A percentile compares a stretch with the other conserved stretches of the same genome.
Evolutionary conservation across 139 green algal species (phyloP).

Genomic region (Closterium sp.): DNA sequence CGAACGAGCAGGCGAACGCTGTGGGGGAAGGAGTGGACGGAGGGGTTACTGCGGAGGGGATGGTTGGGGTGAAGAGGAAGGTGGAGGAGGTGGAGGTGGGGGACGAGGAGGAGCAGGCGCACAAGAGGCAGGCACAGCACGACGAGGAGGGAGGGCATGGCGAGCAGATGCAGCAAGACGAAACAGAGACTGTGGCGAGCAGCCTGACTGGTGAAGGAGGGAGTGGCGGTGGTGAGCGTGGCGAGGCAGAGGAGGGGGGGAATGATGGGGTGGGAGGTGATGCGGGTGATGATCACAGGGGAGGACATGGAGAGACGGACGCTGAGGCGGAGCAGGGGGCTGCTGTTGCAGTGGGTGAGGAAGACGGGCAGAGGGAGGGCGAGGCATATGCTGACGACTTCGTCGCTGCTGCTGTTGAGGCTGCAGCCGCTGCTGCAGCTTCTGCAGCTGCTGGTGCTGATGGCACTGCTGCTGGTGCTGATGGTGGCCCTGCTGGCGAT

Average conservation of each 20-base stretch:
- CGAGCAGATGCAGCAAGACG: too few relatives aligned
- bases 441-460: neutral
- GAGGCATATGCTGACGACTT: neutral
- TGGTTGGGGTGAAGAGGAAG: neutral
- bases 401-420: neutral
- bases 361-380: neutral
- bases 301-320: neutral
- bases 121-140: neutral
- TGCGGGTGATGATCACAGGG: neutral
- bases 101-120: neutral
- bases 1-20: neutral
- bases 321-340: neutral
- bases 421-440: neutral
- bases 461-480: neutral
- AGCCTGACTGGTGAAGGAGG: neutral
- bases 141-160: neutral
- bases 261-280: neutral
- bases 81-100: neutral
- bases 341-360: neutral
- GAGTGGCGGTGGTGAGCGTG: neutral
- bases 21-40: neutral
- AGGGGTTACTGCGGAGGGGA: neutral
- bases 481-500: neutral
- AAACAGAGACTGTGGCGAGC: too few relatives aligned
- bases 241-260: neutral